These are phyloP conservation scores for Fusarium begoniae DNA, from an alignment of 2,329 filamentous ascomycete genomes.

Conservation along the genomic window DNA sequence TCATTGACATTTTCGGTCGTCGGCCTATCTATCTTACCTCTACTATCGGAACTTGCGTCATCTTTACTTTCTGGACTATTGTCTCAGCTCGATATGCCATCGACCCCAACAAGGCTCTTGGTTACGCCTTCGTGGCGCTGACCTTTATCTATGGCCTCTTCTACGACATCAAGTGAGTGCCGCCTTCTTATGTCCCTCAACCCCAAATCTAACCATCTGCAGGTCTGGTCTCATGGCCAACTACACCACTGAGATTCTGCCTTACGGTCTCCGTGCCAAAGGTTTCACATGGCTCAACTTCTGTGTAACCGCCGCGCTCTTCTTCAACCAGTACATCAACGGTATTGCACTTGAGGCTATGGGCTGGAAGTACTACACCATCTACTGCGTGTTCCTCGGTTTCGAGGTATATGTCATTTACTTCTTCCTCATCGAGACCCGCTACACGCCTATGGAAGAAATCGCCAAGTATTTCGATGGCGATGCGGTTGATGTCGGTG, in stretches of 20 bases:
- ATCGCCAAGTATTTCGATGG: conserved; percentile 17
- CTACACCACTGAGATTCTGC: conserved; percentile 43
- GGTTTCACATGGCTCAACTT: conserved; percentile 33
- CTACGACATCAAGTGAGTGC: conserved; percentile 43
- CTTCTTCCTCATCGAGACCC: conserved; percentile 21
- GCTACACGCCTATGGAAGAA: conserved; percentile 17
- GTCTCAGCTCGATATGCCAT: conserved; percentile 42
- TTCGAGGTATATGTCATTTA: conserved; percentile 27
- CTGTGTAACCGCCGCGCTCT: conserved; percentile 18
- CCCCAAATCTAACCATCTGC: not conserved
- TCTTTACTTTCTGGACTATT: conserved; percentile 36
- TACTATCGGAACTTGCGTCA: conserved; percentile 40
- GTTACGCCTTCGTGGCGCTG: conserved; percentile 45
- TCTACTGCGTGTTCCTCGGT: conserved; percentile 16
- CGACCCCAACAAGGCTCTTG: conserved; percentile 15
- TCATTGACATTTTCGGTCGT: conserved; percentile 35
- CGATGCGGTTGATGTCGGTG: conserved; percentile 8
- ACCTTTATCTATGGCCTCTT: conserved; percentile 52
- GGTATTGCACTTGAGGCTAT: conserved; percentile 17
- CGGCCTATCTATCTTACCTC: conserved; percentile 15
- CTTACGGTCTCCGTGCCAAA: conserved; percentile 30
- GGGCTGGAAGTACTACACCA: conserved; percentile 32
- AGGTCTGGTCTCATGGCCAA: conserved; percentile 42
- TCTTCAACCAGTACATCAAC: conserved; percentile 36
- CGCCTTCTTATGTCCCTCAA: fast-evolving